Percentiles rank a stretch among this genome's conserved stretches.
Conservation (phyloP, 805 yeast genomes). For the Yarrowia hollandica region DNA sequence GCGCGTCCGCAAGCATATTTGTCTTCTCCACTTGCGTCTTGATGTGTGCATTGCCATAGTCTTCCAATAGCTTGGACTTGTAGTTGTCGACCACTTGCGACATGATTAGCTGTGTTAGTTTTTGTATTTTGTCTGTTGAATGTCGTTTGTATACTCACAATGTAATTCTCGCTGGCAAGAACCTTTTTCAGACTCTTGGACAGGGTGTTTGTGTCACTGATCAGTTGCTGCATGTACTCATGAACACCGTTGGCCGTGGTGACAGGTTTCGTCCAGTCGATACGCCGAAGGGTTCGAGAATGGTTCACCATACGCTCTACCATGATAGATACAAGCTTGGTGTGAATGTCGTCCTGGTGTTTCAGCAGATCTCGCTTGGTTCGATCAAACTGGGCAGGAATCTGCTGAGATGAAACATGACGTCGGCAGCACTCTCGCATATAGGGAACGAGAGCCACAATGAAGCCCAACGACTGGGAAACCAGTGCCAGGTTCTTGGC, state of each 20-base stretch:
- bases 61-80: slow-evolving; percentile 55
- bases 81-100: slow-evolving; percentile 51
- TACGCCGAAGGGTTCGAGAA: slow-evolving; percentile 40
- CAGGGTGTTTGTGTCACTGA: slow-evolving; percentile 66
- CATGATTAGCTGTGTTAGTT: slow-evolving; percentile 36
- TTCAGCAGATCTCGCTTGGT: slow-evolving; percentile 50
- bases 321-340: slow-evolving; percentile 70
- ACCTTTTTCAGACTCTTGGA: slow-evolving; percentile 59
- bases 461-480: slow-evolving; percentile 59
- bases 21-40: slow-evolving; percentile 40
- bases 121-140: background rate
- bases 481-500: slow-evolving; percentile 70
- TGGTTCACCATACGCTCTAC: slow-evolving; percentile 58
- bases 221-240: slow-evolving; percentile 62
- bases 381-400: slow-evolving; percentile 44
- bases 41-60: slow-evolving; percentile 48
- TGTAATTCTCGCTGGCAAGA: slow-evolving; percentile 52
- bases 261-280: slow-evolving; percentile 53
- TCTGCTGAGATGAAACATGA: slow-evolving; percentile 40
- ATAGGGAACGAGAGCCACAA: slow-evolving; percentile 46
- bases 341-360: slow-evolving; percentile 62
- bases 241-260: slow-evolving; percentile 53
- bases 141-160: slow-evolving; percentile 6
- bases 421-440: slow-evolving; percentile 41
- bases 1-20: slow-evolving; percentile 58